Base-by-base conservation (phyloP, 768 basidiomycete species). In the Amanita polypyramis region DNA sequence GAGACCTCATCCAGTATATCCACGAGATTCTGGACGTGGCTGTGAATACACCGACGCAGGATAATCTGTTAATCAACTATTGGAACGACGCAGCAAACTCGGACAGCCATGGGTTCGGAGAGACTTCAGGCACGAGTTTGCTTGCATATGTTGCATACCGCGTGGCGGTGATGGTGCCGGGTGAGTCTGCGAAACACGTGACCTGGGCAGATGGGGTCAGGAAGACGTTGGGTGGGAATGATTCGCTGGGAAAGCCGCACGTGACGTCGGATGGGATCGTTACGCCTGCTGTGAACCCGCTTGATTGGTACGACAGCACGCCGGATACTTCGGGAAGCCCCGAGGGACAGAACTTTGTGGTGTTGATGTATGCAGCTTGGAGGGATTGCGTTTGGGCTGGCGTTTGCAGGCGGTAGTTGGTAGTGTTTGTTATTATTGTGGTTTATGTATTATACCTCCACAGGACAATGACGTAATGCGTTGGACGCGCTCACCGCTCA, bases 341-440 rank as follows among this genome's bases (percentile, higher is more conserved):
- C 8, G 69, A 69, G 45, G 66, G 65, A 0, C 57, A 70, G 30
- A 60, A 57, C 35, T 67, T 70, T 47, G 65, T 64, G 1, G 62
- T 65, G 17, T 39, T 69, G 51, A 48, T 69, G 58, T 69, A 68
- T 50, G 54, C 66, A 1, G 67, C 66, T 4, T 70, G 66, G 66
- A 55, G 68, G 43, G 68, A 68, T 49, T 70, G 67, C 34, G 59
- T 68, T 25, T 36, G 47, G 17, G 52, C 50, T n/a, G 57, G 53
- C 2, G 51, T 52, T n/a, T 59, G 58, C 25, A 27, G 25, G 7
- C 25, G 25, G 25, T 27, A 27, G n/a, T n/a, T n/a, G 7, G 25
- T 4, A 4, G 4, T 27, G 7, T 27, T 27, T 7, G 25, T 7
- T 27, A 7, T 27, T 27, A 7, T 7, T 27, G 25, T 27, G 7